Base-by-base conservation (phyloP, 331 rosid species). In the Phaseolus coccineus region DNA sequence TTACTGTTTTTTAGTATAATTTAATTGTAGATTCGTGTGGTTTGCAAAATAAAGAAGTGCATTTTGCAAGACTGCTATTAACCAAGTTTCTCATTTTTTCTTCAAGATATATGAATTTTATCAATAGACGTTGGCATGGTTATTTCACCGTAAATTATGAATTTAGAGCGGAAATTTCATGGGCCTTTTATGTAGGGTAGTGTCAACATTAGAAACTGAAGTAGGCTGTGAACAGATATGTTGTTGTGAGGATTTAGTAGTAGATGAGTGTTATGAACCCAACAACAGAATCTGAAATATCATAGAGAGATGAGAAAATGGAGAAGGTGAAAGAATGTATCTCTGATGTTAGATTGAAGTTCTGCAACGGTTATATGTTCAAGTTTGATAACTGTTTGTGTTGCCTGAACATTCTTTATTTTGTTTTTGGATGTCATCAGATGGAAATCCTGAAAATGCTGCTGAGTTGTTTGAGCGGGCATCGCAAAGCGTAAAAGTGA, bases 391-490 rank as follows among this genome's bases (percentile, higher is more conserved):
- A 30, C 66, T 33, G 46, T 15, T 63, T 30, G 42, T 82, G 57
- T 55, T 63, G 53, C 80, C 69, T 75, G 24, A 83, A 73, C 66
- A 33, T 48, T 80, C 57, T 47, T 66, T 64, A 35, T 47, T 72
- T 22, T 81, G 72, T 74, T 73, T 42, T 79, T 82, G 73, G 65
- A 50, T 74, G 61, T 82, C 67, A 25, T 58, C 88, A 90, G 96
- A 83, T 79, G 91, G 91, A 61, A 87, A 86, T 69, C 74, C 94
- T 74, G 94, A 93, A 61, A 84, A 86, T 88, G 88, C 87, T 47
- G 96, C 97, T 22, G 97, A 87, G 77, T 89, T 94, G 82, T 86
- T 92, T 51, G 91, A 89, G 85, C 88, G 85, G 74, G 98, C 84
- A 81, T 89, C 94, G 5, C 90, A 83, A 74, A 94, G 90, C 81